Evolutionary conservation across 495 filamentous ascomycete genomes (phyloP).

Genomic region (Trypethelium eluteriae): DNA sequence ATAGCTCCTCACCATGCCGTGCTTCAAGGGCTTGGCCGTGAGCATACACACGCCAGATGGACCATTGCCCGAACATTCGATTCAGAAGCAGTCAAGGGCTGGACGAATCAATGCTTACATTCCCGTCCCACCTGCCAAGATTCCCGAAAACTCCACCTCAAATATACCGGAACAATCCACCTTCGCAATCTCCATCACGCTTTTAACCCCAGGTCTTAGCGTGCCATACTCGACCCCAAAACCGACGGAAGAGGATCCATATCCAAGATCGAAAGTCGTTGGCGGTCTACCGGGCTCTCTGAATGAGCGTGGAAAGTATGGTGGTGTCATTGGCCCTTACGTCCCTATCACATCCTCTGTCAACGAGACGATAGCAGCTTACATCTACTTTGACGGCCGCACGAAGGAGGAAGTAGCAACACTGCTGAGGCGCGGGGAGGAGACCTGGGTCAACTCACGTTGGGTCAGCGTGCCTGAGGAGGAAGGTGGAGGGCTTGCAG

Average conservation of each 20-base stretch:
- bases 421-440: slow-evolving; percentile 81
- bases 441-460: slow-evolving; percentile 97
- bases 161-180: slow-evolving; percentile 81
- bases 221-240: slow-evolving; percentile 86
- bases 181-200: slow-evolving; percentile 93
- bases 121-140: slow-evolving; percentile 79
- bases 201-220: slow-evolving; percentile 77
- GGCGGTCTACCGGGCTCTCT: slow-evolving; percentile 57
- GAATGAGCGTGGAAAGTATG: slow-evolving; percentile 48
- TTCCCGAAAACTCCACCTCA: slow-evolving; percentile 54
- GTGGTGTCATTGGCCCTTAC: slow-evolving; percentile 66
- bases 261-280: slow-evolving; percentile 70
- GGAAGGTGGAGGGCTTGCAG: slow-evolving; percentile 88
- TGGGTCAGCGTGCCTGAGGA: slow-evolving; percentile 92
- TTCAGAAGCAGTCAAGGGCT: slow-evolving; percentile 83
- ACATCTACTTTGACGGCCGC: slow-evolving; percentile 97
- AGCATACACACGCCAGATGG: slow-evolving; percentile 89
- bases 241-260: slow-evolving; percentile 59
- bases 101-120: slow-evolving; percentile 95
- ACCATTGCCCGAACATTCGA: slow-evolving; percentile 83
- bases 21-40: slow-evolving; percentile 95
- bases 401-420: slow-evolving; percentile 96
- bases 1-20: slow-evolving; percentile 59
- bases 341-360: slow-evolving; percentile 77
- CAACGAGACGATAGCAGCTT: slow-evolving; percentile 95